These are phyloP conservation scores for Fusarium pseudonygamai DNA, from an alignment of 2,329 filamentous ascomycete genomes.

Conservation along the genomic window DNA sequence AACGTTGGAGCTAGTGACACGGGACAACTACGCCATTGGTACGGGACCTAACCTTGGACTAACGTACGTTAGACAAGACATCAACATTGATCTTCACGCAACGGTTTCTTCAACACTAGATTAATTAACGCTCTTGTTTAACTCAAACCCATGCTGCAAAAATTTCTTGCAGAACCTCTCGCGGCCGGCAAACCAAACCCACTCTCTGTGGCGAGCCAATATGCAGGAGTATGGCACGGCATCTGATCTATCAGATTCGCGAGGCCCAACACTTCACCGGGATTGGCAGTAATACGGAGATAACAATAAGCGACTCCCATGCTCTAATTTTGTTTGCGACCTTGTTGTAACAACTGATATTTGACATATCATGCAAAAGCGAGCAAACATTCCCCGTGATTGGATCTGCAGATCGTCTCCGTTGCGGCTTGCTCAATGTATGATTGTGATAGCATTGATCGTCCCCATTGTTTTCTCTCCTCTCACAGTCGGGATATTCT, in stretches of 20 bases:
- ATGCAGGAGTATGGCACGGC: background rate
- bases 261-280: background rate
- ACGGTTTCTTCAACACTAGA: background rate
- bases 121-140: background rate
- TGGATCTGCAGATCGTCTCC: background rate
- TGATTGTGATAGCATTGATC: background rate
- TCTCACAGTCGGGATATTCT: background rate
- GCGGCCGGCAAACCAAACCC: background rate
- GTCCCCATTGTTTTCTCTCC: background rate
- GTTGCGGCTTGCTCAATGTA: background rate
- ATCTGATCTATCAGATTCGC: conserved; percentile 12
- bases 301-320: background rate
- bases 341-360: background rate
- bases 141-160: background rate
- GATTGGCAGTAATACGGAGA: background rate
- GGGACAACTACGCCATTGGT: background rate
- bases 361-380: background rate
- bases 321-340: background rate
- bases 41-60: background rate
- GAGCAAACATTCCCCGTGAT: background rate
- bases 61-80: too few species aligned
- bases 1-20: background rate
- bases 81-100: background rate
- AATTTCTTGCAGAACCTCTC: background rate
- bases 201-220: background rate